Evolutionary conservation across 2,329 filamentous ascomycete species (phyloP), one percentile per base, ranked within the genome.

Genomic region (Penicillium sp.): DNA sequence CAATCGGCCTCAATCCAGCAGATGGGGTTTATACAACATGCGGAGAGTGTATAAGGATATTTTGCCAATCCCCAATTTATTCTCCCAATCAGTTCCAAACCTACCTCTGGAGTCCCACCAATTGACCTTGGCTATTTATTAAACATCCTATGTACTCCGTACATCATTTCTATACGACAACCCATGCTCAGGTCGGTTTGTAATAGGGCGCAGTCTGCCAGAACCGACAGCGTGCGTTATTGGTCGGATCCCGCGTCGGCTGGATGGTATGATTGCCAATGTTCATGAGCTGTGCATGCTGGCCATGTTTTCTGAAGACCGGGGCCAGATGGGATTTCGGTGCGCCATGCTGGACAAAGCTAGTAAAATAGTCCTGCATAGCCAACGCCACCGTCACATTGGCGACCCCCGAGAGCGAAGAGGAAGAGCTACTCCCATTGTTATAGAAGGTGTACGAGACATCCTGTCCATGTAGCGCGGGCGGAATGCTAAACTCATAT

Each of bases 391-490:
- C 66, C 7, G 69, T 69, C 13, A 58, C 63, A 40, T 73, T 71
- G 6, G 61, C 45, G 2, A 70, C 67, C 1, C 27, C 40, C 31
- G 29, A 27, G 31, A 12, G 33, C 42, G 33, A 75, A 73, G n/a
- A 42, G 19, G 33, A 75, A 73, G n/a, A 42, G 19, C 0, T 70
- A 57, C 71, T 70, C 12, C 66, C 63, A 21, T 68, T 70, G 25
- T 77, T 74, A 66, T 78, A 85, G 70, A 80, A 85, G 1, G 81
- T 84, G 62, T 82, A 84, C 0, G 74, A 52, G 4, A 83, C 60
- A 61, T 86, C 84, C 38, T 75, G 67, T 15, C 81, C 82, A 65
- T 86, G 84, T 17, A 84, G 66, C 4, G 76, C 82, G 0, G 83
- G 83, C 0, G 79, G 78, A 0, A 85, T 74, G 42, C 75, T 76